Base-by-base conservation (phyloP, 768 basidiomycete species). In the Hemileccinum rubropunctum region DNA sequence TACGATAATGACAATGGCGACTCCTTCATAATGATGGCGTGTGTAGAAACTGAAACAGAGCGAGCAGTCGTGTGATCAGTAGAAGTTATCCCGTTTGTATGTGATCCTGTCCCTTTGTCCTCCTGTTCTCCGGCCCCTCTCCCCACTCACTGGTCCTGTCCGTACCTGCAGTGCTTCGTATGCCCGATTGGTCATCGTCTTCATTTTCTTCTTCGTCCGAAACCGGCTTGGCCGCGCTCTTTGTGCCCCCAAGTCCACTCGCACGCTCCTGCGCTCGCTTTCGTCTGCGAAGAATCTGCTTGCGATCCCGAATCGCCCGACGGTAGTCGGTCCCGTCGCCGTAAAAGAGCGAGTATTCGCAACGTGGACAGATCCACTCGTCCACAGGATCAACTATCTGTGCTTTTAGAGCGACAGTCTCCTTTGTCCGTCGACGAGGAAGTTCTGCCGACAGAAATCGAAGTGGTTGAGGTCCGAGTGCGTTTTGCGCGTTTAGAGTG, bases 311-410 rank as follows among this genome's bases (percentile, higher is more conserved):
- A 51, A 92, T 72, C 37, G 84, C 86, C 39, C 77, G 73, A 54
- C 80, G 75, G 65, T 88, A 85, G 47, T 75, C 78, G 47, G 70
- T 50, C 35, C 88, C 88, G 44, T 87, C 86, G n/a, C 92, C 91
- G 65, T 88, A 98, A 67, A 95, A 95, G 49, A 98, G 63, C 50
- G 83, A 77, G 66, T 93, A 95, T 71, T 98, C 95, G 74, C 95
- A 98, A 60, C 88, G 89, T 54, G 88, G 81, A 65, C 95, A 98
- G 51, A 98, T 85, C 86, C 91, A 97, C 66, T 98, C 95, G 20
- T 97, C 92, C 30, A 70, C 76, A 8, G 84, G 82, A 51, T 81
- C 77, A 20, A 76, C 76, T 46, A 84, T 67, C 51, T 68, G 66
- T 23, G 69, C 18, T 20, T 60, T 58, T 21, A 68, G 49, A 30